These are phyloP conservation scores for Abelmoschus esculentus DNA, from an alignment of 345 rosid species.

Conservation along the genomic window DNA sequence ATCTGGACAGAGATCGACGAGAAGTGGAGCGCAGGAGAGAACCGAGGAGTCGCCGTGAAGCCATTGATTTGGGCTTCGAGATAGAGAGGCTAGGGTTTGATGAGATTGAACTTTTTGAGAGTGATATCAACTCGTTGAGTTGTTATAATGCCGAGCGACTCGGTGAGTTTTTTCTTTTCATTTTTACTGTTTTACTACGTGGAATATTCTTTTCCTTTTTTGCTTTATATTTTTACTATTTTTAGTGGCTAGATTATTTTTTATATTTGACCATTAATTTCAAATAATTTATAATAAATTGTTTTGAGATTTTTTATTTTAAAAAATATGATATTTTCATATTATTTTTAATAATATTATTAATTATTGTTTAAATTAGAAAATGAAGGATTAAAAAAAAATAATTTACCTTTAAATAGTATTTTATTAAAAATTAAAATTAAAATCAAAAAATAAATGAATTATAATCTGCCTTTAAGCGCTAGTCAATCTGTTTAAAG, in stretches of 20 bases:
- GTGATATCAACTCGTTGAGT: not conserved
- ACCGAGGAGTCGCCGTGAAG: conserved; percentile 63
- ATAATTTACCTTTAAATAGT: too few relatives aligned
- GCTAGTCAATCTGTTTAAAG: too few relatives aligned
- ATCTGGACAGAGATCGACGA: conserved; percentile 48
- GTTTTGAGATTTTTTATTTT: too few relatives aligned
- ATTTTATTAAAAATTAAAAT: too few relatives aligned
- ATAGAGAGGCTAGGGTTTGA: conserved; percentile 27
- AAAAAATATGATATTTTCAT: too few relatives aligned
- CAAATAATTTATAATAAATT: too few relatives aligned
- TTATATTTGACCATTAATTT: too few relatives aligned
- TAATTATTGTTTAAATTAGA: too few relatives aligned
- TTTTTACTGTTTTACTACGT: not conserved
- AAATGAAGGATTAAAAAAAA: too few relatives aligned
- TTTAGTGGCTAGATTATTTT: not conserved
- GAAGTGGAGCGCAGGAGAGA: conserved; percentile 67
- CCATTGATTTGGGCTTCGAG: conserved; percentile 55
- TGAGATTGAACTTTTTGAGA: not conserved
- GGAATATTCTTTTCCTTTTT: not conserved
- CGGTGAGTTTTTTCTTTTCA: not conserved
- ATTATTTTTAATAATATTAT: too few relatives aligned
- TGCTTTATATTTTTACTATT: not conserved
- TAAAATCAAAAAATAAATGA: too few relatives aligned
- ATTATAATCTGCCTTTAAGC: too few relatives aligned
- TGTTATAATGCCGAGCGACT: not conserved